Percentiles rank a stretch among this genome's conserved stretches.
These are phyloP conservation scores for Sugiyamaella japonica DNA, from an alignment of 1,139 yeast species.

Conservation along the genomic window DNA sequence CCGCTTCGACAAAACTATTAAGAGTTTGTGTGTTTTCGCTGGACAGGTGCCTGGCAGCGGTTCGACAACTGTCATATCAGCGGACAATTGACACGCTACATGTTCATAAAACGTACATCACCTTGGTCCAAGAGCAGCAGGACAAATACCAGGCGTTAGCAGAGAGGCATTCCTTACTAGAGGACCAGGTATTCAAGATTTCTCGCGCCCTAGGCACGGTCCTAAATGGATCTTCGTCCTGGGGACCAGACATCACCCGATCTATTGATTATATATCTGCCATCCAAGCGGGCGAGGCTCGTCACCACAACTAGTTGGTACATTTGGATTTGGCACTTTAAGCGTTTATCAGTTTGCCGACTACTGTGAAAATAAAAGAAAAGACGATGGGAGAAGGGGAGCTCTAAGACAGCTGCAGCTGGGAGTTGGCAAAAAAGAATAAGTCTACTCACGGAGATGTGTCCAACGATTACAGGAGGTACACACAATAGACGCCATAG, in stretches of 20 bases:
- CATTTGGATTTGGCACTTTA: no score
- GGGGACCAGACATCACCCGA: constrained; percentile 13
- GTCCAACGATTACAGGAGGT: no score
- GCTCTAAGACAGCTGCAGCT: no score
- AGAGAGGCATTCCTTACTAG: constrained; percentile 30
- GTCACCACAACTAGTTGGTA: background rate
- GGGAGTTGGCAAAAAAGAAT: no score
- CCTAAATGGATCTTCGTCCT: constrained; percentile 19
- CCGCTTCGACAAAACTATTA: constrained; percentile 28
- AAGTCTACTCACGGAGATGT: no score
- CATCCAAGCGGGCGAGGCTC: background rate
- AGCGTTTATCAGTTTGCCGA: no score
- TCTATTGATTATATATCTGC: constrained; percentile 19
- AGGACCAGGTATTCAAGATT: constrained; percentile 27
- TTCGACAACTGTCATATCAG: constrained; percentile 30
- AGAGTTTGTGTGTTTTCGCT: constrained; percentile 26
- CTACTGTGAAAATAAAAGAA: no score
- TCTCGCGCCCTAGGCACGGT: constrained; percentile 30
- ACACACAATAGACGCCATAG: no score
- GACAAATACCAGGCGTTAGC: constrained; percentile 27
- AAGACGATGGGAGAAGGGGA: no score
- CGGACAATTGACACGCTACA: constrained; percentile 31
- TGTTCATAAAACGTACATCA: constrained; percentile 31
- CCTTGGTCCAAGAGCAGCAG: constrained; percentile 32
- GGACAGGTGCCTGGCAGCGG: constrained; percentile 30